These are phyloP conservation scores for Penicillium egyptiacum DNA, from an alignment of 495 filamentous ascomycete genomes.

Conservation along the genomic window DNA sequence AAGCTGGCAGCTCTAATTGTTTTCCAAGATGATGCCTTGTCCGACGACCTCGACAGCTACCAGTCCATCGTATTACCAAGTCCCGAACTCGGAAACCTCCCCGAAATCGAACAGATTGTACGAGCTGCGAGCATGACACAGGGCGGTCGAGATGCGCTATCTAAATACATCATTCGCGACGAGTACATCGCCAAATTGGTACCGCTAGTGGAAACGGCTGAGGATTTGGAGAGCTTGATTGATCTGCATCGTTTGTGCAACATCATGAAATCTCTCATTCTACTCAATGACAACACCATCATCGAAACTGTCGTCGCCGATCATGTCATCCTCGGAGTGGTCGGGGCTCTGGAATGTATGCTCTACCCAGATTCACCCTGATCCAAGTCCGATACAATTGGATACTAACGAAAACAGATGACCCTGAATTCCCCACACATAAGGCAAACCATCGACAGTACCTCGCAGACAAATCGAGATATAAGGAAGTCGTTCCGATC, in stretches of 20 bases:
- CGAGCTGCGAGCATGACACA: slow-evolving; percentile 70
- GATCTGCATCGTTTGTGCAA: slow-evolving; percentile 93
- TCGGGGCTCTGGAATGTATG: slow-evolving; percentile 91
- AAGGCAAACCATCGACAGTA: slow-evolving; percentile 97
- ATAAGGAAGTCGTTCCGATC: slow-evolving; percentile 94
- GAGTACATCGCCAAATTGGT: slow-evolving; percentile 88
- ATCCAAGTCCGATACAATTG: slow-evolving; percentile 1
- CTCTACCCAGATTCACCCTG: background rate
- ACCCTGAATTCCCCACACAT: slow-evolving; percentile 97
- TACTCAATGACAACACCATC: slow-evolving; percentile 90
- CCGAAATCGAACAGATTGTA: slow-evolving; percentile 80
- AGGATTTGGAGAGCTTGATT: slow-evolving; percentile 81
- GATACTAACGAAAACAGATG: slow-evolving; percentile 53
- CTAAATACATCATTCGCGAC: slow-evolving; percentile 78
- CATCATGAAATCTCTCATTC: slow-evolving; percentile 94
- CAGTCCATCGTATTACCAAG: slow-evolving; percentile 72
- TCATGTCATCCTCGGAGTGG: slow-evolving; percentile 83
- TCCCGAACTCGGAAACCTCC: slow-evolving; percentile 74
- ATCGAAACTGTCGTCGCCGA: slow-evolving; percentile 93
- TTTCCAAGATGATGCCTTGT: slow-evolving; percentile 76
- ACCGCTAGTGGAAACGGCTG: slow-evolving; percentile 78
- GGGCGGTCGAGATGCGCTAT: slow-evolving; percentile 80
- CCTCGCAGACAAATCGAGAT: slow-evolving; percentile 80
- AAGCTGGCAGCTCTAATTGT: slow-evolving; percentile 6
- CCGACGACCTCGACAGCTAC: slow-evolving; percentile 78